Conservation (phyloP, 2,329 filamentous ascomycete species). For the Aotearoamyces nothofagi region DNA sequence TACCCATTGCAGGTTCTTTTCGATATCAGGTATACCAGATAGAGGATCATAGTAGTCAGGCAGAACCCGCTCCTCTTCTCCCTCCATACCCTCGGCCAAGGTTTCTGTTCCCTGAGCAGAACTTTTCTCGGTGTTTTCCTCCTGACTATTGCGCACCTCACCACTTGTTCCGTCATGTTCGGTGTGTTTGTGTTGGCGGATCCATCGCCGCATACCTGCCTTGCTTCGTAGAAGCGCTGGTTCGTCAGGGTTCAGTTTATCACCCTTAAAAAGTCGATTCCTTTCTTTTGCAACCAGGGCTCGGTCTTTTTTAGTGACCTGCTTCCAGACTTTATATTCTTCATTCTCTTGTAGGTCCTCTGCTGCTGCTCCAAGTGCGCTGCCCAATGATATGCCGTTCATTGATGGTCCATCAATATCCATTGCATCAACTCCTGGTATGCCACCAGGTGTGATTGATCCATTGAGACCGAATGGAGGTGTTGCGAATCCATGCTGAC, state of each 20-base stretch:
- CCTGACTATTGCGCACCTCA: conserved; percentile 29
- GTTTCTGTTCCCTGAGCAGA: conserved; percentile 47
- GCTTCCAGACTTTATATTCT: conserved; percentile 97
- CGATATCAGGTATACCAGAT: conserved; percentile 73
- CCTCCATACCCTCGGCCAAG: conserved; percentile 84
- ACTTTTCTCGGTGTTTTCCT: conserved; percentile 29
- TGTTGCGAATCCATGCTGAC: conserved; percentile 71
- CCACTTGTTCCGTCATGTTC: conserved; percentile 29
- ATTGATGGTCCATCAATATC: conserved; percentile 70
- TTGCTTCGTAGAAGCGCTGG: conserved; percentile 76
- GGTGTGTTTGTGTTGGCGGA: conserved; percentile 62
- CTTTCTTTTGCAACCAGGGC: conserved; percentile 76
- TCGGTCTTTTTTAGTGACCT: conserved; percentile 92
- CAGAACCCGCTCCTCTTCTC: conserved; percentile 63
- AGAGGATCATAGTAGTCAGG: conserved; percentile 92
- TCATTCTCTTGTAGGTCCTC: conserved; percentile 81
- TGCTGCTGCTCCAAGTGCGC: conserved; percentile 47
- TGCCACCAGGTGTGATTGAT: conserved; percentile 59
- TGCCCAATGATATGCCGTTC: conserved; percentile 46
- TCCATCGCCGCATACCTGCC: conserved; percentile 76
- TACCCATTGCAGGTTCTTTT: conserved; percentile 66
- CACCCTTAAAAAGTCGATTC: conserved; percentile 70
- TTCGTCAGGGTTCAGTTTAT: conserved; percentile 74
- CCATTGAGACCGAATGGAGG: conserved; percentile 52
- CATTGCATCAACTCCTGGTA: conserved; percentile 59